Conservation (phyloP, 768 basidiomycete genomes). For the Clavaria fumosa region DNA sequence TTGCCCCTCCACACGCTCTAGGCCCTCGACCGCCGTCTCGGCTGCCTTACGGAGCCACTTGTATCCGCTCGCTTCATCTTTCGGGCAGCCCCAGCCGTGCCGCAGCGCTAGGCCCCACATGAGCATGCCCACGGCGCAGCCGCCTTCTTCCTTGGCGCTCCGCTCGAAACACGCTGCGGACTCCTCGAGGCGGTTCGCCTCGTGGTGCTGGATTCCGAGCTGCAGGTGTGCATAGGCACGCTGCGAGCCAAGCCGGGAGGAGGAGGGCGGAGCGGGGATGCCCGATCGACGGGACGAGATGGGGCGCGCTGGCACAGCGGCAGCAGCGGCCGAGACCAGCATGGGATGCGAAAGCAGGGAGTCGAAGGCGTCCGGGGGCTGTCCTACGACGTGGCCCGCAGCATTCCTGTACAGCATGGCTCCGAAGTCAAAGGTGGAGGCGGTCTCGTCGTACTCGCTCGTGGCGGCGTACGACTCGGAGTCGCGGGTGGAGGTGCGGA, state of each 20-base stretch:
- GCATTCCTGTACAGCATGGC: too few relatives aligned
- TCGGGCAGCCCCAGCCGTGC: slow-evolving; percentile 78
- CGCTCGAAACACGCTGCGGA: slow-evolving; percentile 63
- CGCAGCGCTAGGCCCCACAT: slow-evolving; percentile 82
- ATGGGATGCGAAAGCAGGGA: too few relatives aligned
- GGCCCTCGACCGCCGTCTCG: slow-evolving; percentile 60
- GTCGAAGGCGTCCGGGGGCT: too few relatives aligned
- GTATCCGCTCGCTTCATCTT: slow-evolving; percentile 69
- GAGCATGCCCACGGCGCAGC: slow-evolving; percentile 80
- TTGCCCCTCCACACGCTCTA: slow-evolving; percentile 41
- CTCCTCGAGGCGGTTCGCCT: slow-evolving; percentile 52
- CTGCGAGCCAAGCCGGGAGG: background rate
- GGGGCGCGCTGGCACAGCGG: background rate
- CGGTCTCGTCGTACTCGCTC: too few relatives aligned
- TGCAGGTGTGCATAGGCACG: slow-evolving; percentile 58
- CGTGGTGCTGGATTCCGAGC: slow-evolving; percentile 64
- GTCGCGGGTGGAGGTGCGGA: too few relatives aligned
- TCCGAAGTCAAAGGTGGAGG: too few relatives aligned
- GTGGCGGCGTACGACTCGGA: too few relatives aligned
- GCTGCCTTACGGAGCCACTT: slow-evolving; percentile 74
- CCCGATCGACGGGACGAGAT: slow-evolving; percentile 7
- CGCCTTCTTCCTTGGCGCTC: slow-evolving; percentile 58
- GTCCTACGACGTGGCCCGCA: too few relatives aligned
- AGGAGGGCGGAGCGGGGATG: slow-evolving; percentile 8
- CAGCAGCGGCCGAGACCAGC: background rate